A percentile compares a stretch with the other conserved stretches of the same genome.
phyloP scores from a whole-genome alignment of 2,329 filamentous ascomycete species.

The Claviceps sp. region DNA sequence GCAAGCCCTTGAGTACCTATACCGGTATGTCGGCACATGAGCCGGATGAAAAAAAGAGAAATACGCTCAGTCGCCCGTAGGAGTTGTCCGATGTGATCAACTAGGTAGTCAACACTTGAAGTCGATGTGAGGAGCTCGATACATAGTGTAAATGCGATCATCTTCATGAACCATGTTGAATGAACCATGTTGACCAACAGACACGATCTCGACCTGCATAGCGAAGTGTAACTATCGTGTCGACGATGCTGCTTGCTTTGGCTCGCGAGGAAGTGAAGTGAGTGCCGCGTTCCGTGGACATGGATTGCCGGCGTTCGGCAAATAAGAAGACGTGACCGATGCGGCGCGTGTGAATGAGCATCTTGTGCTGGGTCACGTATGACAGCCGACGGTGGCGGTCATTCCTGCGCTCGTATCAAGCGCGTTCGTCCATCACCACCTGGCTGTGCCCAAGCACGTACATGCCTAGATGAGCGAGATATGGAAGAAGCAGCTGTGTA shows the following conservation, averaged over 20 bases:
- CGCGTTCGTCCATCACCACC: neutral
- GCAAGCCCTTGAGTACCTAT: neutral
- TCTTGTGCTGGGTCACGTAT: neutral
- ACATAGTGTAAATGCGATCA: neutral
- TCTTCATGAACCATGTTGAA: neutral
- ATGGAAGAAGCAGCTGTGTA: too few relatives aligned
- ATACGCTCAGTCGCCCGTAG: neutral
- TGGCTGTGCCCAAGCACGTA: neutral
- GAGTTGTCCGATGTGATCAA: neutral
- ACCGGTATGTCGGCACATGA: neutral
- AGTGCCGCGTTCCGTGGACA: neutral
- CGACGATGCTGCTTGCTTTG: neutral
- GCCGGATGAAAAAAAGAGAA: neutral
- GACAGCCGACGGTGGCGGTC: neutral
- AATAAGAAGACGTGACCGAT: neutral
- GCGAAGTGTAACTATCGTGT: too few relatives aligned
- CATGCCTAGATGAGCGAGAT: neutral
- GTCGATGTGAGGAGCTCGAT: neutral
- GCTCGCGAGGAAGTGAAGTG: neutral
- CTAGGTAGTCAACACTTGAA: neutral
- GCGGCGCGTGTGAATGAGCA: neutral
- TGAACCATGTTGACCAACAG: neutral
- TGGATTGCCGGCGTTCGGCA: neutral
- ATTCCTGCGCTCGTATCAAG: neutral
- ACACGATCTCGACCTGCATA: neutral